Conservation (phyloP, 805 yeast genomes). For the Yarrowia divulgata region DNA sequence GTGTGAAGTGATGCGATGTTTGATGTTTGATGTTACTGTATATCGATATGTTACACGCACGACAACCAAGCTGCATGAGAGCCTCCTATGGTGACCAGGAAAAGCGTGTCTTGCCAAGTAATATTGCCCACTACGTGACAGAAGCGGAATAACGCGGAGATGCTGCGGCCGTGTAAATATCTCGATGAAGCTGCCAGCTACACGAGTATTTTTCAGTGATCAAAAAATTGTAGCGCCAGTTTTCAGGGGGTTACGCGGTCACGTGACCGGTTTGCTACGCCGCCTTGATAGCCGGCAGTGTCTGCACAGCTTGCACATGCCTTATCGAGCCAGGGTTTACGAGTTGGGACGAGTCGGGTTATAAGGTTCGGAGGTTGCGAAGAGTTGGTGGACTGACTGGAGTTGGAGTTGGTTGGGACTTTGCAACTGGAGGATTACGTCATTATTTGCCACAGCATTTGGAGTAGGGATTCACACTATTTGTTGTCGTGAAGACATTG, state of each 20-base stretch:
- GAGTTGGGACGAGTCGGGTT: background rate
- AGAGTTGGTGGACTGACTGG: background rate
- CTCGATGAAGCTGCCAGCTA: too few species aligned
- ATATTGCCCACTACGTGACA: background rate
- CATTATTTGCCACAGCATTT: background rate
- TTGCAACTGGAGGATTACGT: too few species aligned
- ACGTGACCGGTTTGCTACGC: constrained; percentile 1
- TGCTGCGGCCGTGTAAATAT: too few species aligned
- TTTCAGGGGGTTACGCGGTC: background rate
- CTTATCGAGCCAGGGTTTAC: constrained; percentile 21
- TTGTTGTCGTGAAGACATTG: too few species aligned
- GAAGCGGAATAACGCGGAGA: background rate
- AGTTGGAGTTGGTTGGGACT: background rate
- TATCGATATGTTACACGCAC: background rate
- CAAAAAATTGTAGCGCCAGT: too few species aligned
- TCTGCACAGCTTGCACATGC: constrained; percentile 18
- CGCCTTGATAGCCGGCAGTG: background rate
- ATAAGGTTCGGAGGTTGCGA: background rate
- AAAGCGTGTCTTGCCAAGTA: background rate
- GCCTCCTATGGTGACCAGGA: too few species aligned
- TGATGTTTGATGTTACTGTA: background rate
- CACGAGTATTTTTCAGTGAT: too few species aligned
- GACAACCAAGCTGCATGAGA: background rate
- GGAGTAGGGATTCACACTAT: too few species aligned
- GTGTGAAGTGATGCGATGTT: background rate